phyloP scores from a whole-genome alignment of 495 filamentous ascomycete genomes.

The Podospora anserina region DNA sequence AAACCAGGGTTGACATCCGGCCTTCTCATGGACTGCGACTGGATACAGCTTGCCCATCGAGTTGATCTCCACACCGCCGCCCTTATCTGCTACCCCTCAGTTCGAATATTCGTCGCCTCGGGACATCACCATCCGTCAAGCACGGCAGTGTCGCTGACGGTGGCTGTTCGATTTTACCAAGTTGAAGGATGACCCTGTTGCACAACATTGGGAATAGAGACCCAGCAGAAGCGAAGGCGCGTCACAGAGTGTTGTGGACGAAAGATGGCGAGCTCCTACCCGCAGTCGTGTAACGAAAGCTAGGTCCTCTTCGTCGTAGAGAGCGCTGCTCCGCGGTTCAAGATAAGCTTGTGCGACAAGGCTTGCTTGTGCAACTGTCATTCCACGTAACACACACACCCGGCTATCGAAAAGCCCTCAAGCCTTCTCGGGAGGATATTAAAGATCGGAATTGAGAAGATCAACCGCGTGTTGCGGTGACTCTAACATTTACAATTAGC shows the following conservation, averaged over 20 bases:
- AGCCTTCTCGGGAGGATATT: not conserved
- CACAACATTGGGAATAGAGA: not conserved
- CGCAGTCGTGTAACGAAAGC: slow-evolving; percentile 10
- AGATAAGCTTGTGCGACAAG: slow-evolving; percentile 3
- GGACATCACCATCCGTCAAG: not conserved
- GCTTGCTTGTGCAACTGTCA: not conserved
- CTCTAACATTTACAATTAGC: slow-evolving; percentile 14
- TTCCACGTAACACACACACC: not conserved
- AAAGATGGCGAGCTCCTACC: not conserved
- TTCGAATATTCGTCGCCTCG: not conserved
- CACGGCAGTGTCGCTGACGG: not conserved
- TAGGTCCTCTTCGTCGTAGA: not conserved
- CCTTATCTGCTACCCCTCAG: too few species aligned
- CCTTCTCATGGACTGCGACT: not conserved
- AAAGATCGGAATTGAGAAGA: not conserved
- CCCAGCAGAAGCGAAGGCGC: slow-evolving; percentile 3
- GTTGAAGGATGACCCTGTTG: not conserved
- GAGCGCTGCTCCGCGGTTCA: not conserved
- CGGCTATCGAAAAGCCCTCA: not conserved
- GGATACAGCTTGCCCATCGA: too few species aligned
- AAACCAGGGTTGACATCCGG: not conserved
- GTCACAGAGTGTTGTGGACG: not conserved
- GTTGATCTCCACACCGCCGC: not conserved
- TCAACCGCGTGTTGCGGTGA: slow-evolving; percentile 10
- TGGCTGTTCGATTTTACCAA: not conserved